Evolutionary conservation across 2,329 filamentous ascomycete genomes (phyloP), one percentile per base, ranked within the genome.

Genomic region (Botryotinia globosa): DNA sequence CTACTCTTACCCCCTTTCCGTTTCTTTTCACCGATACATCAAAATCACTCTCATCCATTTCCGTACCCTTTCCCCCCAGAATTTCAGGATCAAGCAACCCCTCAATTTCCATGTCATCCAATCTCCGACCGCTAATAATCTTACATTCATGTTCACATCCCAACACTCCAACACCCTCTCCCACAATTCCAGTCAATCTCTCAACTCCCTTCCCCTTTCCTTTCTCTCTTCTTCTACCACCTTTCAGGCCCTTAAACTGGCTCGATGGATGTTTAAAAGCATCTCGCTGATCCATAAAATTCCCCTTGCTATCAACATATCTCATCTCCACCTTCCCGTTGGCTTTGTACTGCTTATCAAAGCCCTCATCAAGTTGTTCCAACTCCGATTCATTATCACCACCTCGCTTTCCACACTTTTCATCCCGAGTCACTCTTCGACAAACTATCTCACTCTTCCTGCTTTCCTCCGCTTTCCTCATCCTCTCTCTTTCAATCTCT

Each of bases 1-100:
- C 48, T 14, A 3, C 4, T 14, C 0, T 25, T 3, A n/a, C 22
- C 10, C 10, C 48, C 25, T 51, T 6, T n/a, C 1, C 48, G 14
- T 61, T 39, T 39, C 12, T 5, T n/a, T 61, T 39, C 12, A 18
- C n/a, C 6, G 14, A 32, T 56, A 32, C 14, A 16, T 56, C 6
- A 0, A 56, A 29, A 56, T 8, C n/a, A 18, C 37, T 42, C 25
- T n/a, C 42, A 37, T 42, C 25, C 12, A n/a, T n/a, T 18, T 9
- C 37, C 1, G 4, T 29, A 10, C 10, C 37, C 14, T 37, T 51
- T 9, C 5, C 44, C 32, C 25, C 14, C 1, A 34, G 1, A 16
- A 20, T 0, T 10, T n/a, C 29, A 29, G 22, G 14, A 12, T 66
- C 25, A 29, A 54, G 7, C 22, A 20, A 22, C 20, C 25, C 45